phyloP scores from a whole-genome alignment of 225 moss, liverwort and hornwort genomes.

The Anthoceros angustus region DNA sequence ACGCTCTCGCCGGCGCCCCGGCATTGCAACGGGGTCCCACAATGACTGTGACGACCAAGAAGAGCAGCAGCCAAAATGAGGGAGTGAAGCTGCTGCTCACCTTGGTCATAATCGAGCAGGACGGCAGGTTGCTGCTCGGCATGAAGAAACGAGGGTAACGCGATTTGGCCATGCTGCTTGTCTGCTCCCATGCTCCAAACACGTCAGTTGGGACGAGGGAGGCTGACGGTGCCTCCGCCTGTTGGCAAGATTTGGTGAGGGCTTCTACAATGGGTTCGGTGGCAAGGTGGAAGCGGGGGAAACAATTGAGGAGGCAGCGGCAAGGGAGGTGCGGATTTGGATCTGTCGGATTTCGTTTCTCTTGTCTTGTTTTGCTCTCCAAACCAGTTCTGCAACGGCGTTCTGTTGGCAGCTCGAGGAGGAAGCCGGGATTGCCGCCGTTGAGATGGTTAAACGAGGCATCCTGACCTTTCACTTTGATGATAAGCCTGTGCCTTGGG shows the following conservation, averaged over 20 bases:
- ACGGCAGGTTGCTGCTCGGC: neutral
- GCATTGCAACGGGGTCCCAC: neutral
- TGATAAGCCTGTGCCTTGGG: conserved; percentile 73
- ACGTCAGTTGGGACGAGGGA: too few species aligned
- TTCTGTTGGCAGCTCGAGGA: conserved; percentile 35
- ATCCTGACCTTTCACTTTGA: conserved; percentile 69
- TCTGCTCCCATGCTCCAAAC: too few species aligned
- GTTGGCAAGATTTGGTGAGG: neutral
- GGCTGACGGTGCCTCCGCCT: neutral
- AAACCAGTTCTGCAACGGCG: too few species aligned
- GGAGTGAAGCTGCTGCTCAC: neutral
- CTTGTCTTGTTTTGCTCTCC: too few species aligned
- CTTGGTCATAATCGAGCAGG: neutral
- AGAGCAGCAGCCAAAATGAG: neutral
- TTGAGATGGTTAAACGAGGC: conserved; percentile 55
- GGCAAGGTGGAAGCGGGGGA: conserved; percentile 2
- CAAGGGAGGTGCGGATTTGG: neutral
- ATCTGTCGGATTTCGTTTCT: too few species aligned
- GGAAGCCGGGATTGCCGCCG: conserved; percentile 39
- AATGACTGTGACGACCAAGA: neutral
- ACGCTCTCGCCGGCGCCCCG: neutral
- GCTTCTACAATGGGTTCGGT: neutral
- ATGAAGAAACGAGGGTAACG: conserved; percentile 5
- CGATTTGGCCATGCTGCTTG: neutral
- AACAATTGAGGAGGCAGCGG: neutral